Evolutionary conservation across 2,329 filamentous ascomycete species (phyloP), one percentile per base, ranked within the genome.

Genomic region (Fusarium sp.): DNA sequence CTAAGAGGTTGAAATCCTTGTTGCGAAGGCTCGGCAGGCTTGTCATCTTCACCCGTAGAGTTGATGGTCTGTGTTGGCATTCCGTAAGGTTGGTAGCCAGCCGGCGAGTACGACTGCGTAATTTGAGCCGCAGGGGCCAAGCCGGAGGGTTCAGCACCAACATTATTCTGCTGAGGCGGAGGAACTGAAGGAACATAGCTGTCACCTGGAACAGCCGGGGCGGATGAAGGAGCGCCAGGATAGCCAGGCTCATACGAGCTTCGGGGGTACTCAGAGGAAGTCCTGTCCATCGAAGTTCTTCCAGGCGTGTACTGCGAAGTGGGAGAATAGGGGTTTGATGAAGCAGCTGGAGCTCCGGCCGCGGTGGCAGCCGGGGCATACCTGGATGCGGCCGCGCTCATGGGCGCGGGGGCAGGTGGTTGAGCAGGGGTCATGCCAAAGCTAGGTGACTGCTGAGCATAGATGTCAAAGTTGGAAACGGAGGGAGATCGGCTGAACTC

Each of bases 401-500:
- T 79, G 60, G 83, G 77, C 4, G 84, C 78, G 31, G 83, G 79
- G 11, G 84, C 79, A 60, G 83, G 77, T 2, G 84, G 78, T 29
- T 84, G 79, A 14, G 79, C 75, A 6, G 80, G 65, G 20, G 76
- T 75, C 70, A 78, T 72, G 6, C 77, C 70, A 50, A 82, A 83
- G 29, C 75, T 73, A 11, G 83, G 79, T 0, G 82, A 80, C 6
- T 78, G 82, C 62, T 89, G 90, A 6, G 91, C 92, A 79, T 96
- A 97, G 7, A 93, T 83, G 75, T 98, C 95, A 54, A 94, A 90
- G 76, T 89, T 91, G 6, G 89, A 90, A 81, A 81, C 88, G 6
- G 93, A 96, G 5, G 93, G 91, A 3, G 92, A 91, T 47, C 93
- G 89, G 79, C 93, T 93, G 8, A 93, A 93, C 3, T 93, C 93